Conservation (phyloP, 192 early-diverging fungal genomes). For the Neocallimastix lanati region DNA sequence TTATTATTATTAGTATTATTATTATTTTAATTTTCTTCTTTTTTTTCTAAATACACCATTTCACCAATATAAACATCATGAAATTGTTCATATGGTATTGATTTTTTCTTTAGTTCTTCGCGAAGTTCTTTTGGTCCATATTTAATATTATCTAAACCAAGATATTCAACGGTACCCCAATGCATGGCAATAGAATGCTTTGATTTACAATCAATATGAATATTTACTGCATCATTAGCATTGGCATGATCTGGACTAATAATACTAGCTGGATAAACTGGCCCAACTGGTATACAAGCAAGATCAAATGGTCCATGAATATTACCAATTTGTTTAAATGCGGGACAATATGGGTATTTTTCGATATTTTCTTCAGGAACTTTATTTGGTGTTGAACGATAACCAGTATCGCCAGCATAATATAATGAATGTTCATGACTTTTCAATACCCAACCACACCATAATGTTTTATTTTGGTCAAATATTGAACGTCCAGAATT, state of each 20-base stretch:
- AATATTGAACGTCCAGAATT: slow-evolving; percentile 42
- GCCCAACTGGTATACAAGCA: slow-evolving; percentile 66
- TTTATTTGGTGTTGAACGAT: slow-evolving; percentile 31
- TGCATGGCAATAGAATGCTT: slow-evolving; percentile 57
- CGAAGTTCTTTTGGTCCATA: not conserved
- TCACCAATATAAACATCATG: not conserved
- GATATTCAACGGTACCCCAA: slow-evolving; percentile 19
- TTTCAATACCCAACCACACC: slow-evolving; percentile 43
- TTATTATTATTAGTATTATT: no score
- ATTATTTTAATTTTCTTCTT: no score
- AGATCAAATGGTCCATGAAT: slow-evolving; percentile 61
- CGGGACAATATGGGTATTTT: slow-evolving; percentile 49
- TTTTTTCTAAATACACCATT: not conserved
- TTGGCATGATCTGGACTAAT: not conserved
- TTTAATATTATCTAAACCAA: not conserved
- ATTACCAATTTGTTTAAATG: slow-evolving; percentile 63
- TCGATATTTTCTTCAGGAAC: slow-evolving; percentile 15
- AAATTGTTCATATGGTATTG: not conserved
- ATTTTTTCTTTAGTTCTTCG: not conserved
- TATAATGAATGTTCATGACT: not conserved
- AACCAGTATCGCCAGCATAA: slow-evolving; percentile 44
- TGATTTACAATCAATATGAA: no score
- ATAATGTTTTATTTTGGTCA: slow-evolving; percentile 58
- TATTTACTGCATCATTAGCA: slow-evolving; percentile 41
- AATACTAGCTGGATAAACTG: slow-evolving; percentile 23